Evolutionary conservation across 768 basidiomycete genomes (phyloP), one percentile per base, ranked within the genome.

Genomic region (Boletellus emodensis): DNA sequence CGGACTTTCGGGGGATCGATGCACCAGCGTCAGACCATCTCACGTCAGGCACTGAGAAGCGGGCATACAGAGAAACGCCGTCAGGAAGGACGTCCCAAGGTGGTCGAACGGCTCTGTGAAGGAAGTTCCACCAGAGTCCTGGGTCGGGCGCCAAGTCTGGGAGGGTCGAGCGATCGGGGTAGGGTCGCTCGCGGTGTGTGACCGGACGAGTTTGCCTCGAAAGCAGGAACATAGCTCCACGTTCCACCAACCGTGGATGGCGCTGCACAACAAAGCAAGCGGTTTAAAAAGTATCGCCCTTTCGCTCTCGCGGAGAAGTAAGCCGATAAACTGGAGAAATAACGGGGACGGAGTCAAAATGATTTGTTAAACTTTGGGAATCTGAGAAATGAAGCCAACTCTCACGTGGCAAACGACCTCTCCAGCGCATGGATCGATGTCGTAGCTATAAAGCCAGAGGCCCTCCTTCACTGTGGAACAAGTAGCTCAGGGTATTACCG

Each of bases 51-150:
- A 39, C 32, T 5, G 3, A 3, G 14, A 14, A 2, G 1, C 8
- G 24, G 65, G n/a, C 85, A 41, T 59, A 94, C 94, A n/a, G 87
- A 89, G 68, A 97, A 98, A 15, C n/a, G 88, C 90, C 77, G 94
- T 87, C 28, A 97, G 73, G 77, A 96, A 99, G 72, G 97, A 97
- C 4, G 86, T 82, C 28, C 96, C 76, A 75, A 97, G 98, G 64
- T 98, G 89, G 63, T 97, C 95, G 56, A 99, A 99, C 90, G 97
- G 97, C 66, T 98, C 95, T 11, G 93, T 97, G 72, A 98, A 97
- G 73, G 97, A 98, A 68, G n/a, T 98, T 97, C 95, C 95, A 97
- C 89, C 93, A 93, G 26, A 97, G 71, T 2, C 96, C 95, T 4
- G 89, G 83, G 59, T 94, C 98, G 0, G 96, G 95, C 9, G 92